Evolutionary conservation across 345 rosid species (phyloP).

Genomic region (Triadica sebifera): DNA sequence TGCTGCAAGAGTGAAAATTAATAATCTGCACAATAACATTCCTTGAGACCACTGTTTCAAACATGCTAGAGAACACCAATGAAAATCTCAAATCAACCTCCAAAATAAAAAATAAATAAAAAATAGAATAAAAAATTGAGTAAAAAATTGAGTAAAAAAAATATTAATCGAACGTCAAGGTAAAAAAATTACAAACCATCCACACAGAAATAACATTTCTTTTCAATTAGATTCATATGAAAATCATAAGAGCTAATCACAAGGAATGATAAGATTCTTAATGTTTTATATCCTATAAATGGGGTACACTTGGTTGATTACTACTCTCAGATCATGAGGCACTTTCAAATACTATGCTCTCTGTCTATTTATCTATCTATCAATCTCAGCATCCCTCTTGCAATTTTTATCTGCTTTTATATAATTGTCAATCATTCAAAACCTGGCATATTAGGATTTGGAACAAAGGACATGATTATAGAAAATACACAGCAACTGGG

Average conservation of each 20-base stretch:
- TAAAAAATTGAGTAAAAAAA: background rate
- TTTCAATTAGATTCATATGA: background rate
- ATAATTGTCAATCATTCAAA: background rate
- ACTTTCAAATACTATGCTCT: background rate
- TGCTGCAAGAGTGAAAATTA: conserved; percentile 18
- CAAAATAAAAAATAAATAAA: background rate
- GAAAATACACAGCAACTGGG: no score
- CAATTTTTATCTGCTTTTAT: background rate
- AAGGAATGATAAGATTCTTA: background rate
- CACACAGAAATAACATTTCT: background rate
- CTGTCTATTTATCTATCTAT: background rate
- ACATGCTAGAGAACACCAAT: background rate
- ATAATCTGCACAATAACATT: background rate
- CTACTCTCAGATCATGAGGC: background rate
- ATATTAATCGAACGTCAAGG: background rate
- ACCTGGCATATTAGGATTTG: no score
- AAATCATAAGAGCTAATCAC: background rate
- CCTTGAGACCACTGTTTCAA: background rate
- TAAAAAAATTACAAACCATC: conserved; percentile 1
- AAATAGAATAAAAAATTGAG: background rate
- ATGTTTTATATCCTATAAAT: background rate
- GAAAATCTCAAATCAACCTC: background rate
- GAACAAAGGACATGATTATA: no score
- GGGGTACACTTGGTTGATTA: background rate
- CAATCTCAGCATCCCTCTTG: background rate